Evolutionary conservation across 2,329 filamentous ascomycete species (phyloP).

Genomic region (Cylindrodendrum hubeiense): DNA sequence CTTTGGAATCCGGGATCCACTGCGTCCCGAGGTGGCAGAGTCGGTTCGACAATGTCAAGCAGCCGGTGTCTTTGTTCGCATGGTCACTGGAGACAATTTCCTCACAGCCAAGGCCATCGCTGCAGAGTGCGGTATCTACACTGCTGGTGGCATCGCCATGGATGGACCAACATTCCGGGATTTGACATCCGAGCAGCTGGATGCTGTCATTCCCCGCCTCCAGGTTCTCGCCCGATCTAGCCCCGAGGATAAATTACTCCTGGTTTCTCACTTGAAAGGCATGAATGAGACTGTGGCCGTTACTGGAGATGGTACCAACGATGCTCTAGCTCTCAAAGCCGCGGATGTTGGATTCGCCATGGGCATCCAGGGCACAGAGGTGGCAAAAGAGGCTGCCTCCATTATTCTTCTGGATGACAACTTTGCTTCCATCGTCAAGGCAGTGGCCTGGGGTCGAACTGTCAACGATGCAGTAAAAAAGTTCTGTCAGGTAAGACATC

Average conservation of each 20-base stretch:
- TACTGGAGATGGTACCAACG: conserved; percentile 77
- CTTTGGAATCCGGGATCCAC: conserved; percentile 74
- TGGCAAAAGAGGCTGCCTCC: conserved; percentile 76
- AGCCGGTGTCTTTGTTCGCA: conserved; percentile 74
- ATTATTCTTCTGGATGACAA: conserved; percentile 78
- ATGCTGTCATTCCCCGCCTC: conserved; percentile 61
- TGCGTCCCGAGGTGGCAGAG: conserved; percentile 69
- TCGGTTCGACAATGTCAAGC: conserved; percentile 71
- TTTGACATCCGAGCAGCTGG: conserved; percentile 65
- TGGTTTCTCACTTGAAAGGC: conserved; percentile 66
- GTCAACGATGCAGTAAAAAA: conserved; percentile 78
- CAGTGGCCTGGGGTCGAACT: conserved; percentile 76
- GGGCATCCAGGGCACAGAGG: conserved; percentile 75
- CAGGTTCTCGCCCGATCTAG: conserved; percentile 69
- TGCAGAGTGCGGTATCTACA: conserved; percentile 73
- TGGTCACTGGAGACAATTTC: conserved; percentile 65
- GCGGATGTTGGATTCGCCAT: conserved; percentile 78
- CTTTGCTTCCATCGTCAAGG: conserved; percentile 75
- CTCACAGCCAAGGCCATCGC: conserved; percentile 75
- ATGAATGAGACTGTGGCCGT: conserved; percentile 71
- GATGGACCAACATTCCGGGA: conserved; percentile 73
- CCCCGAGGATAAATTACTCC: conserved; percentile 69
- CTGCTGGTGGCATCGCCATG: conserved; percentile 72
- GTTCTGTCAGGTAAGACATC: conserved; percentile 68
- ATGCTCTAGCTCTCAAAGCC: conserved; percentile 73